These are phyloP conservation scores for Elongisporangium anandrum DNA, from an alignment of 352 stramenopile genomes.

Conservation along the genomic window DNA sequence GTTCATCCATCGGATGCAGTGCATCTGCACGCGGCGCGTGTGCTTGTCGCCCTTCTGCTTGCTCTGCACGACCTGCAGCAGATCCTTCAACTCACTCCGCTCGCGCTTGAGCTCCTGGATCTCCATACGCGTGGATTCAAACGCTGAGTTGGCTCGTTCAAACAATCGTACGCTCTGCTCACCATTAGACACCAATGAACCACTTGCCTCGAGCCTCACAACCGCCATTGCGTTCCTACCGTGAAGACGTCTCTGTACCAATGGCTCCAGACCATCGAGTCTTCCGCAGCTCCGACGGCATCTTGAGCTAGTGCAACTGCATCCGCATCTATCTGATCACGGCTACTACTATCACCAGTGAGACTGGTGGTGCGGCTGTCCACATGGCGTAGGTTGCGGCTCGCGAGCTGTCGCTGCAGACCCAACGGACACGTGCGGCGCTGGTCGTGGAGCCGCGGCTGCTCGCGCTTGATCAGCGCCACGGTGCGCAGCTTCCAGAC, in stretches of 20 bases:
- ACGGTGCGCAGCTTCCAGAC: conserved; percentile 37
- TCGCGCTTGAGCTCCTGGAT: conserved; percentile 46
- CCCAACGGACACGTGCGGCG: conserved; percentile 17
- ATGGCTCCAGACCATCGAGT: conserved; percentile 37
- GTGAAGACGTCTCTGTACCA: conserved; percentile 53
- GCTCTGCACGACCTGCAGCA: conserved; percentile 40
- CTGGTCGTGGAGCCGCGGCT: conserved; percentile 7
- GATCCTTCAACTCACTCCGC: conserved; percentile 37
- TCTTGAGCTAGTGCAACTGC: background rate
- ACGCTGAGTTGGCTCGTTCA: conserved; percentile 22
- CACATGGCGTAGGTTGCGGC: conserved; percentile 16
- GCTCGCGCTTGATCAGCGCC: conserved; percentile 18
- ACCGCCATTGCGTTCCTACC: conserved; percentile 14
- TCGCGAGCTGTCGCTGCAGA: conserved; percentile 26
- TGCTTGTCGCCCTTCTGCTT: conserved; percentile 46
- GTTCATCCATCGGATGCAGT: conserved; percentile 67
- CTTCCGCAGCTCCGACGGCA: background rate
- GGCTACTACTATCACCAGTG: background rate
- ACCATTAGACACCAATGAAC: conserved; percentile 5
- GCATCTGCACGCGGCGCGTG: conserved; percentile 51
- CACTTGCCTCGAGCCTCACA: background rate
- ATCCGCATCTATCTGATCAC: background rate
- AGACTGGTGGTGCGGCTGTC: background rate
- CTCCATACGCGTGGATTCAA: conserved; percentile 29
- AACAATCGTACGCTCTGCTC: conserved; percentile 29